A percentile compares a stretch with the other conserved stretches of the same genome.
Conservation (phyloP, 2,329 filamentous ascomycete genomes). For the Ascochyta rabiei region DNA sequence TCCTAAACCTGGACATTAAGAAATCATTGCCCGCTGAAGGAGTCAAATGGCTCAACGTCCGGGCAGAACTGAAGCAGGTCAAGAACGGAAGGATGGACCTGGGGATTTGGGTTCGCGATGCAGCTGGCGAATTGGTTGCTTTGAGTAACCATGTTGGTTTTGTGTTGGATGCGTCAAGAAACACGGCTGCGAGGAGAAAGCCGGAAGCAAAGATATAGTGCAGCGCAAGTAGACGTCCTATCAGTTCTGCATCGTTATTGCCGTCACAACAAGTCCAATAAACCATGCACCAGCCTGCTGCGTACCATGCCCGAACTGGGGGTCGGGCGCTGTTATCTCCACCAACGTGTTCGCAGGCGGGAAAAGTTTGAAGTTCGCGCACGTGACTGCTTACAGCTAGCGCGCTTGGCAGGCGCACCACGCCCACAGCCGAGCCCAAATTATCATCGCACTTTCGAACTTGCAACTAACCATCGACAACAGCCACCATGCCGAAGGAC, state of each 20-base stretch:
- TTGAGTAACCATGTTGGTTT: conserved; percentile 72
- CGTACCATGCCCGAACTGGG: neutral
- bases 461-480: conserved; percentile 34
- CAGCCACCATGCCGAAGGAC: conserved; percentile 59
- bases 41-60: conserved; percentile 73
- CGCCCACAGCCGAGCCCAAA: conserved; percentile 29
- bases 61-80: conserved; percentile 69
- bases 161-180: conserved; percentile 67
- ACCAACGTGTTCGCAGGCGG: neutral
- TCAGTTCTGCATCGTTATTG: neutral
- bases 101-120: conserved; percentile 72
- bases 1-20: conserved; percentile 79
- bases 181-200: conserved; percentile 59
- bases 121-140: conserved; percentile 67
- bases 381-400: conserved; percentile 27
- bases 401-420: conserved; percentile 24
- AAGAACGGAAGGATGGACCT: conserved; percentile 76
- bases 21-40: conserved; percentile 70
- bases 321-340: neutral
- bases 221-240: neutral
- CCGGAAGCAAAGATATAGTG: conserved; percentile 43
- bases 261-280: neutral
- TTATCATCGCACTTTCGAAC: conserved; percentile 18
- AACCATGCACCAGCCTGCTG: neutral
- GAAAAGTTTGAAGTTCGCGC: conserved; percentile 12